Base-by-base conservation (phyloP, 2,329 filamentous ascomycete genomes). In the Furcasterigmium sp. region DNA sequence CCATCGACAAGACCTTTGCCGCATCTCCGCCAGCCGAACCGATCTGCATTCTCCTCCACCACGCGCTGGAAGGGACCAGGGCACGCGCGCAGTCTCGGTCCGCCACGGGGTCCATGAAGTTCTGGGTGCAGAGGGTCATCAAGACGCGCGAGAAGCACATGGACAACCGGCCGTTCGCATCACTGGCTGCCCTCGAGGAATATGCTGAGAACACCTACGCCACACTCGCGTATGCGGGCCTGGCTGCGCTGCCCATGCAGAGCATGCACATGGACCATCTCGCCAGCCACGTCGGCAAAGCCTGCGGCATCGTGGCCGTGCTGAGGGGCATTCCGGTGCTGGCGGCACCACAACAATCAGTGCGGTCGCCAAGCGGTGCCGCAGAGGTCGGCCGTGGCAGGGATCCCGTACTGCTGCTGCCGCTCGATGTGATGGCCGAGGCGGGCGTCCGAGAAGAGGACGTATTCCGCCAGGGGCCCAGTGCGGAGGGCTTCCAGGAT, bases 151-250 rank as follows among this genome's bases (percentile, higher is more conserved):
- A 94, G 63, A 83, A 86, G 56, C 80, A 91, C 55, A 81, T 96
- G 64, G 82, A 84, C 32, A 93, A 95, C 59, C 79, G 85, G 18
- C 89, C 91, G 0, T 96, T 90, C 56, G 70, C 85, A 0, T 85
- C 69, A 39, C 63, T 97, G 37, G 74, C 78, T 3, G 76, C 82
- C 1, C 68, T 97, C 41, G 93, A 98, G 58, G 84, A 81, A 37
- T 96, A 97, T 58, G 88, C 88, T 1, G 93, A 98, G 64, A 90
- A 90, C 54, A 97, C 93, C 2, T 97, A 97, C 65, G 90, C 90
- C 15, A 95, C 89, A 0, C 72, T 97, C 36, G 80, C 95, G 65
- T 98, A 98, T 61, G 76, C 94, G 49, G 91, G 86, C 1, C 69
- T 97, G 29, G 88, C 88, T 15, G 75, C 85, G 7, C 67, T 96